A percentile compares a stretch with the other conserved stretches of the same genome.
Conservation (phyloP, 331 rosid species). For the Erythrophleum ivorense region DNA sequence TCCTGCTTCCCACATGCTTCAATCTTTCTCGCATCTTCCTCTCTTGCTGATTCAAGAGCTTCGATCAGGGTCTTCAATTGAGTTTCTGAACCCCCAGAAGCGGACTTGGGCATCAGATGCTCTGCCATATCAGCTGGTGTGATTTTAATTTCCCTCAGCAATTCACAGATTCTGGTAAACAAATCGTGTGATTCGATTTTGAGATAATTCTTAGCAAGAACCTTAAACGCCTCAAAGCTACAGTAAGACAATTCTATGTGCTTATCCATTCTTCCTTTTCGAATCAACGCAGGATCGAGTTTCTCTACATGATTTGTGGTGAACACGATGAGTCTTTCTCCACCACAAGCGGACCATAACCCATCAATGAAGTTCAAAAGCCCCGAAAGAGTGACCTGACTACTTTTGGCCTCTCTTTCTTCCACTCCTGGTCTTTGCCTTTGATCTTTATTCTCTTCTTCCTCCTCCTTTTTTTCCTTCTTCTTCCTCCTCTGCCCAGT, state of each 20-base stretch:
- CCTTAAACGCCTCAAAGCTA: slow-evolving; percentile 55
- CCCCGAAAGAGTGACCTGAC: slow-evolving; percentile 65
- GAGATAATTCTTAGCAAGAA: slow-evolving; percentile 55
- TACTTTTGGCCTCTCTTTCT: slow-evolving; percentile 40
- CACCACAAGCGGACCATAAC: slow-evolving; percentile 62
- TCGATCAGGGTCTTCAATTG: slow-evolving; percentile 54
- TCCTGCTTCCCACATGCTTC: slow-evolving; percentile 26
- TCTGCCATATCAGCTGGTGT: slow-evolving; percentile 94
- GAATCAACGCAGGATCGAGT: slow-evolving; percentile 66
- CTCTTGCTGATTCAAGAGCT: slow-evolving; percentile 60
- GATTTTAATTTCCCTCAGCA: slow-evolving; percentile 53
- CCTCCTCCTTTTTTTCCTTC: slow-evolving; percentile 11
- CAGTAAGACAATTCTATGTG: slow-evolving; percentile 63
- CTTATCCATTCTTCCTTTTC: slow-evolving; percentile 70
- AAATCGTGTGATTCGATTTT: slow-evolving; percentile 39
- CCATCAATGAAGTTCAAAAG: slow-evolving; percentile 69
- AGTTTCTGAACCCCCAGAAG: slow-evolving; percentile 43
- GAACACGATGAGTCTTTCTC: slow-evolving; percentile 61
- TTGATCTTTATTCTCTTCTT: slow-evolving; percentile 5
- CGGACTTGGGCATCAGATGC: slow-evolving; percentile 79
- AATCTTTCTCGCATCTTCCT: slow-evolving; percentile 45
- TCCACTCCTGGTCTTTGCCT: slow-evolving; percentile 8
- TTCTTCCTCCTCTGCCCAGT: slow-evolving; percentile 55
- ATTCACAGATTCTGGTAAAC: slow-evolving; percentile 47
- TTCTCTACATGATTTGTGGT: slow-evolving; percentile 62